Conservation (phyloP, 2,329 filamentous ascomycete genomes). For the Cytospora schulzeri region DNA sequence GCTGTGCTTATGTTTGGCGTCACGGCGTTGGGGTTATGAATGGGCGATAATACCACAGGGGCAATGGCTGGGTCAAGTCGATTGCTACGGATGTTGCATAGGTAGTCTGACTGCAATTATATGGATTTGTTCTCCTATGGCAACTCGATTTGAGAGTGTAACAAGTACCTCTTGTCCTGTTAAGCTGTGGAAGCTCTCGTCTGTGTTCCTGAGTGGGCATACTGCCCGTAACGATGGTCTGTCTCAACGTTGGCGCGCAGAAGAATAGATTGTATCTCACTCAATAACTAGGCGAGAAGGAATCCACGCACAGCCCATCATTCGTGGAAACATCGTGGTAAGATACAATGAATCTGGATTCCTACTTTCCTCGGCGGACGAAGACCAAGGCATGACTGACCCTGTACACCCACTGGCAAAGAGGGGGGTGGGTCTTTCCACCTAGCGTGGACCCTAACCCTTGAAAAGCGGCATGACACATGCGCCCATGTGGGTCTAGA, state of each 20-base stretch:
- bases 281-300: neutral
- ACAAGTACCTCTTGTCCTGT: too few species aligned
- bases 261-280: neutral
- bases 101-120: neutral
- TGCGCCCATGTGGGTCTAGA: neutral
- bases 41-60: neutral
- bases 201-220: neutral
- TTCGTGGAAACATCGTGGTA: too few species aligned
- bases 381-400: neutral
- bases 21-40: slow-evolving; percentile 5
- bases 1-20: slow-evolving; percentile 2
- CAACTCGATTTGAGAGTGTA: neutral
- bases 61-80: neutral
- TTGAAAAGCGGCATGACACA: neutral
- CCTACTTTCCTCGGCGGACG: too few species aligned
- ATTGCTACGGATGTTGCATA: neutral
- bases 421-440: neutral
- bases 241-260: neutral
- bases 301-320: neutral
- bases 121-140: neutral
- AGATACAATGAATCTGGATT: too few species aligned
- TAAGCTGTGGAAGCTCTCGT: neutral
- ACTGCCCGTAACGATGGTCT: neutral
- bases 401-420: too few species aligned
- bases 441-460: neutral